Conservation (phyloP, 805 yeast genomes). For the Spencermartinsiella europaea region DNA sequence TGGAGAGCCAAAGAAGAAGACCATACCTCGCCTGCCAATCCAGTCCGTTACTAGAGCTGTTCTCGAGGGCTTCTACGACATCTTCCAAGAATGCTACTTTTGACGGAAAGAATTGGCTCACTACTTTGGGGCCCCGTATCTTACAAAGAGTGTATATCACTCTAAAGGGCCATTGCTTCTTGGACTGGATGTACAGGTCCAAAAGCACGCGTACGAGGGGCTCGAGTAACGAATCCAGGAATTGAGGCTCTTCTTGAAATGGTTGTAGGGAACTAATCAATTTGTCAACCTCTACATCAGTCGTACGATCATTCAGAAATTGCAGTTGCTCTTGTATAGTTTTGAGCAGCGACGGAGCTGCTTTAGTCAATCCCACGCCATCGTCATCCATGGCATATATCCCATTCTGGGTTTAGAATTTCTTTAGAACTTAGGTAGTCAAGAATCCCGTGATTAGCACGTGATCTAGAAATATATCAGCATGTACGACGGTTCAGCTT, state of each 20-base stretch:
- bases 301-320: neutral
- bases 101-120: constrained; percentile 55
- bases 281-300: neutral
- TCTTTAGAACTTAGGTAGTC: too few species aligned
- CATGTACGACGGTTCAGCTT: too few species aligned
- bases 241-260: constrained; percentile 26
- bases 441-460: too few species aligned
- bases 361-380: constrained; percentile 20
- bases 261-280: constrained; percentile 15
- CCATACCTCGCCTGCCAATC: constrained; percentile 47
- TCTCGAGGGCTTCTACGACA: constrained; percentile 30
- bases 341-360: constrained; percentile 17
- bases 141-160: constrained; percentile 59
- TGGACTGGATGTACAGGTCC: neutral
- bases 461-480: too few species aligned
- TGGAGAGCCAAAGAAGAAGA: constrained; percentile 65
- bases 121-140: constrained; percentile 58
- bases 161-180: constrained; percentile 25
- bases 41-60: constrained; percentile 10
- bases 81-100: constrained; percentile 47
- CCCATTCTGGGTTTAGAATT: too few species aligned
- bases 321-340: constrained; percentile 3
- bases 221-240: constrained; percentile 21
- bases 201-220: constrained; percentile 7
- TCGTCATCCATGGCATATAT: constrained; percentile 12